Base-by-base conservation (phyloP, 371 early-diverging fungal genomes). In the Encephalitozoon cuniculi region DNA sequence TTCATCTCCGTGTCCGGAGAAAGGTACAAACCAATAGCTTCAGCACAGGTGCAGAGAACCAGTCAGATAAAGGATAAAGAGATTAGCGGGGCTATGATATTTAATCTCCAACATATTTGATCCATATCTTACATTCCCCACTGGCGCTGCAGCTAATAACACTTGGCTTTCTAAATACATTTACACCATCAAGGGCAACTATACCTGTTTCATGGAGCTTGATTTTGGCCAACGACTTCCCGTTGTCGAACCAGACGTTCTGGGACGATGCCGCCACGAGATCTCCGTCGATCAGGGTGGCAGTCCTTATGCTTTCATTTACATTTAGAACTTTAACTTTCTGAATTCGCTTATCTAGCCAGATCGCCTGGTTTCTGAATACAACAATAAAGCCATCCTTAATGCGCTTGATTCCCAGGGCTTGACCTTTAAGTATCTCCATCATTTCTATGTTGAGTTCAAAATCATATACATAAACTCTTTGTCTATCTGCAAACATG, bases 401-500 rank as follows among this genome's bases (percentile, higher is more conserved):
- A 30, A 41, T 12, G 43, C 54, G 25, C 44, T 69, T 68, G 0
- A 71, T 46, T 7, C 6, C 26, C 1, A 67, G 0, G 39, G 64
- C 26, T 15, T 25, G 21, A 37, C 68, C 78, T 52, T 72, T 78
- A 32, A 43, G n/a, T 4, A 78, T 37, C 34, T 78, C 73, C 59
- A 34, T 63, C 23, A 73, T 72, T 28, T 59, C 68, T 37, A 53
- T 70, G 26, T 70, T 66, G 5, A 59, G 67, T 46, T 64, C 53
- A 59, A 59, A 68, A 52, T 78, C 73, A 67, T 68, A 72, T 23
- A 78, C 25, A 68, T 72, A 74, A 11, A 71, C 63, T 18, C 68
- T 39, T 41, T n/a, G 23, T 12, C 28, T 37, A 46, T 72, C 74
- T 5, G 64, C 43, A 21, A 78, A 43, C 28, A 78, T 71, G n/a